phyloP scores from a whole-genome alignment of 306 rosid species.

The Biancaea sappan region DNA sequence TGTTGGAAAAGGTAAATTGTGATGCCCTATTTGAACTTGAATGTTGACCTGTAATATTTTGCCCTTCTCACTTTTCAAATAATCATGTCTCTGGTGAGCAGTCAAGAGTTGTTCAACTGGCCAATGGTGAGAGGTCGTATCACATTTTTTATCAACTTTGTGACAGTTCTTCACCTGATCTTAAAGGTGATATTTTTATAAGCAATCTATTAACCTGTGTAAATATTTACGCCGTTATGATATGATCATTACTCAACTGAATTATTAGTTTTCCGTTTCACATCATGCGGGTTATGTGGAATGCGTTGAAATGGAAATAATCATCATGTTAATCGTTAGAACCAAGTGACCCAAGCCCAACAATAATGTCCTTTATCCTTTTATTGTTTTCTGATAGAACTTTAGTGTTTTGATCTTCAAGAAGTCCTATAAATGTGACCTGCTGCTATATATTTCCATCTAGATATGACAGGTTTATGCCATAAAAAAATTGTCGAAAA shows the following conservation, averaged over 20 bases:
- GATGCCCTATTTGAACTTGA: constrained; percentile 33
- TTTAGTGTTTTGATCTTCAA: neutral
- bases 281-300: neutral
- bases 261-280: neutral
- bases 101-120: constrained; percentile 91
- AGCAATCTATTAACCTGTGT: constrained; percentile 4
- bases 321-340: constrained; percentile 3
- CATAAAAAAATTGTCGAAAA: neutral
- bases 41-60: constrained; percentile 33
- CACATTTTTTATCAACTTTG: constrained; percentile 96
- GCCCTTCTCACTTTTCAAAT: constrained; percentile 40
- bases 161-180: constrained; percentile 74
- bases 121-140: constrained; percentile 77
- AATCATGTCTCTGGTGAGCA: constrained; percentile 46
- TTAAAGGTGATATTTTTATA: constrained; percentile 63
- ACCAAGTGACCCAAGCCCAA: neutral
- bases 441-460: neutral
- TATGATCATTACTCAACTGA: neutral
- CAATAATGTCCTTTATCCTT: neutral
- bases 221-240: constrained; percentile 5
- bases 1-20: constrained; percentile 83
- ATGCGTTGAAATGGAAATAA: neutral
- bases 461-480: neutral
- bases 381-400: neutral
- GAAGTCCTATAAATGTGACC: constrained; percentile 6